phyloP scores from a whole-genome alignment of 2,329 filamentous ascomycete species.

The Trichoderma citrinoviride region DNA sequence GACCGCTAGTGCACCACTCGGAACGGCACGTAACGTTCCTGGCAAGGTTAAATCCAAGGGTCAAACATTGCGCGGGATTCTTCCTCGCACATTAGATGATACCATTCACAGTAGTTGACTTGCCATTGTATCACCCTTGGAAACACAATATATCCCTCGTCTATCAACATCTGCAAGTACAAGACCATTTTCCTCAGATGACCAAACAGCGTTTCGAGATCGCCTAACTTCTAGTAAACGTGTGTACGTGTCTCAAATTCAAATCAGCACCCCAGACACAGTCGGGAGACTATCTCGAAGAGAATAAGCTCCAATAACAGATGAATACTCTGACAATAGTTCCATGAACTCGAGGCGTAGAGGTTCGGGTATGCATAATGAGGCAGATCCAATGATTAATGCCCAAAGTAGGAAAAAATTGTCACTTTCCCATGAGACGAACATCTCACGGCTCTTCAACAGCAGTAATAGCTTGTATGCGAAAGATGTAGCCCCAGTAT shows the following conservation, averaged over 20 bases:
- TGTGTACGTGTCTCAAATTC: no score
- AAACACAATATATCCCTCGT: slow-evolving; percentile 50
- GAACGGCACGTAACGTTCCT: slow-evolving; percentile 71
- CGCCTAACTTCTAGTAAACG: no score
- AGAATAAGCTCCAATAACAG: background rate
- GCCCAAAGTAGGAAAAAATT: slow-evolving; percentile 1
- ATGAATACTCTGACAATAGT: background rate
- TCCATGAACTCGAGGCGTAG: slow-evolving; percentile 14
- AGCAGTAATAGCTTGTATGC: background rate
- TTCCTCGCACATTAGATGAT: slow-evolving; percentile 64
- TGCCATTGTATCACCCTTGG: no score
- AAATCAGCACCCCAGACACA: background rate
- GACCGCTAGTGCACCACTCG: slow-evolving; percentile 56
- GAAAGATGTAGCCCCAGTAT: slow-evolving; percentile 1
- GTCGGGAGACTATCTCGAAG: background rate
- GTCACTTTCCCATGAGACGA: background rate
- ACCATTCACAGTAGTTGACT: no score
- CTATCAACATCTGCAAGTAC: no score
- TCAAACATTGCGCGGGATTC: slow-evolving; percentile 69
- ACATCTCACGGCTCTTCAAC: background rate
- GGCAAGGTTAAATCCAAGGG: slow-evolving; percentile 47
- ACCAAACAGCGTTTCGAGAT: no score
- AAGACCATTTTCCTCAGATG: no score
- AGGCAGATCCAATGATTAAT: background rate
- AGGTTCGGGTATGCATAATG: slow-evolving; percentile 5